Evolutionary conservation across 139 green algal species (phyloP), one percentile per base, ranked within the genome.

Genomic region (Chlorella sorokiniana): DNA sequence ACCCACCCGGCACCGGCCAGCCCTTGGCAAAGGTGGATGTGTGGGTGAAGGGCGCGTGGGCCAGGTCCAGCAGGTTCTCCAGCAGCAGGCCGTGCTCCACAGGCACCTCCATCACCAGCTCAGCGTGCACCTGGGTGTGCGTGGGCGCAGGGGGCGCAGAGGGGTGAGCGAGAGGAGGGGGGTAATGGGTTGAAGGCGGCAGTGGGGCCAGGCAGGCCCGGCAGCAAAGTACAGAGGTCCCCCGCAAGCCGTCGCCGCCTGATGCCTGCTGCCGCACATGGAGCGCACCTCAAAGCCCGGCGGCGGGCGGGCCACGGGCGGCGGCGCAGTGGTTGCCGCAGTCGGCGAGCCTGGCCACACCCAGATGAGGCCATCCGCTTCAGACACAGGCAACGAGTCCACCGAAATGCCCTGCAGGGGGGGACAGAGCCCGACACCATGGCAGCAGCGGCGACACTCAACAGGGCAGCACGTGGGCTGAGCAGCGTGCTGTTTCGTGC

Each of bases 11-110:
- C 67, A 88, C 76, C 0, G 95, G 89, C 97, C 97, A 99, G 71
- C 95, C 97, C 82, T 95, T 94, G 41, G 96, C 96, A 91, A 99
- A 99, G 44, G 96, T 99, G 72, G 85, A 86, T 25, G 93, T 98
- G 88, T 99, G 97, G 4, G 97, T 99, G 91, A 99, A 99, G 67
- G 97, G 97, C 8, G 97, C 97, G 83, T 99, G 97, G 0, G 97
- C 97, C 40, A 99, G 90, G 86, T 99, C 97, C 35, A 99, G 88
- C 56, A 99, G 90, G 88, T 99, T 99, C 90, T 99, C 97, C 76
- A 99, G 90, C 79, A 99, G 91, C 86, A 99, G 90, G 27, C 97
- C 97, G 85, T 98, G 95, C 88, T 99, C 97, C 69, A 99, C 96
- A 0, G 95, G 94, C 29, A 99, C 95, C 29, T 99, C 95, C 59